Evolutionary conservation across 176 grass and related monocot genomes (phyloP).

Genomic region (Oryza coarctata): DNA sequence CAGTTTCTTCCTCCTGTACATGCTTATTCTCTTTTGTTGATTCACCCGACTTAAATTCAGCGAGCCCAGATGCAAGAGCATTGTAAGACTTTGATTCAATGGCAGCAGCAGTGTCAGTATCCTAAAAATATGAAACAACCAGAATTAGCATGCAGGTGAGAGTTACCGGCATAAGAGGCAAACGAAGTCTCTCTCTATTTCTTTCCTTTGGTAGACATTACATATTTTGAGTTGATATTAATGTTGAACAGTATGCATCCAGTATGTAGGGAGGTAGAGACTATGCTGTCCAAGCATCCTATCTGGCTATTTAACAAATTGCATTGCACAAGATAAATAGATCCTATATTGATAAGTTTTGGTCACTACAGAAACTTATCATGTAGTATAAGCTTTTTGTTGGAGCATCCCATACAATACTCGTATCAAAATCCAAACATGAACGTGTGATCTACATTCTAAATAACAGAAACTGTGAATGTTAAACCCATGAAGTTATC

Average conservation of each 20-base stretch:
- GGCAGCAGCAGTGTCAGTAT: conserved; percentile 66
- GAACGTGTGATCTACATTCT: background rate
- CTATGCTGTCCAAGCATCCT: background rate
- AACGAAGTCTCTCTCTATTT: background rate
- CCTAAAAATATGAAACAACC: conserved; percentile 44
- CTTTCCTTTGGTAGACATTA: background rate
- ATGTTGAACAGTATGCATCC: background rate
- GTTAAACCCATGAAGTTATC: background rate
- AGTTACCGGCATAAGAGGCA: background rate
- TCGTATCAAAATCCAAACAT: background rate
- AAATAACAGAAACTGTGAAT: background rate
- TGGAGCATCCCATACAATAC: background rate
- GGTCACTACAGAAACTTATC: background rate
- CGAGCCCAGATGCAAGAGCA: conserved; percentile 74
- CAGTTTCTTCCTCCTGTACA: conserved; percentile 59
- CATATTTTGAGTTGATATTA: conserved; percentile 1
- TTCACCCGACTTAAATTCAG: conserved; percentile 61
- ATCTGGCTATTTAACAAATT: background rate
- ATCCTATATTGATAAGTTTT: background rate
- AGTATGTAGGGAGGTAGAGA: background rate
- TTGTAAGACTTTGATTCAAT: conserved; percentile 97
- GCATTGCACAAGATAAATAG: conserved; percentile 14
- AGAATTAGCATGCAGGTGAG: background rate
- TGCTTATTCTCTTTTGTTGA: conserved; percentile 50
- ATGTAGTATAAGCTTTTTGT: conserved; percentile 9